Conservation (phyloP, 139 green algal genomes). For the Micractinium sp. region DNA sequence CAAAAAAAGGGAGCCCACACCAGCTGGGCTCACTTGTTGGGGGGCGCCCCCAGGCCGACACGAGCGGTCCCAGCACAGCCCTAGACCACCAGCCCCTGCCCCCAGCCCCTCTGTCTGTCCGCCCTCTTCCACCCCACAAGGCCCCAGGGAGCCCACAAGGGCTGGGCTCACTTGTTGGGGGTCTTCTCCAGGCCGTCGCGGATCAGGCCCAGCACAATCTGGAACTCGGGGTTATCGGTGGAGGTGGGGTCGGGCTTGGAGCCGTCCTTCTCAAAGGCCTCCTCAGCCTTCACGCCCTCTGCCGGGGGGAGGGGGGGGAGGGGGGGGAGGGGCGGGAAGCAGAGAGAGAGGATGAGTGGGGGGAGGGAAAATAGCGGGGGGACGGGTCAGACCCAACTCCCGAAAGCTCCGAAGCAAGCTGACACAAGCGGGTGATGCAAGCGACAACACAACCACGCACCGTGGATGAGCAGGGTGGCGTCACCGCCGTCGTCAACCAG, state of each 20-base stretch:
- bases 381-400: too few species aligned
- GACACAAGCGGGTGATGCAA: neutral
- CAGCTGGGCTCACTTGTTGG: too few species aligned
- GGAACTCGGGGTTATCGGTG: constrained; percentile 98
- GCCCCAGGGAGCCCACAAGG: too few species aligned
- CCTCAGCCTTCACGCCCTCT: constrained; percentile 97
- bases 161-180: constrained; percentile 45
- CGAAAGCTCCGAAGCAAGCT: neutral
- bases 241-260: constrained; percentile 91
- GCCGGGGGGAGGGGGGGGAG: neutral
- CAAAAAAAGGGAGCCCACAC: too few species aligned
- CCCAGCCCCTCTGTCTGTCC: too few species aligned
- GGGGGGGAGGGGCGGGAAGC: neutral
- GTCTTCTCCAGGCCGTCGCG: constrained; percentile 77
- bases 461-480: constrained; percentile 99
- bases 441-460: too few species aligned
- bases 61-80: too few species aligned
- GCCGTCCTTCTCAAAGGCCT: constrained; percentile 88
- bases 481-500: constrained; percentile 99
- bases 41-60: too few species aligned
- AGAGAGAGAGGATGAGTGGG: neutral
- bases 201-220: constrained; percentile 97
- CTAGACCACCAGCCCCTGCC: too few species aligned
- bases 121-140: too few species aligned
- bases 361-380: too few species aligned